Evolutionary conservation across 2,329 filamentous ascomycete species (phyloP).

Genomic region (Sporothrix sp.): DNA sequence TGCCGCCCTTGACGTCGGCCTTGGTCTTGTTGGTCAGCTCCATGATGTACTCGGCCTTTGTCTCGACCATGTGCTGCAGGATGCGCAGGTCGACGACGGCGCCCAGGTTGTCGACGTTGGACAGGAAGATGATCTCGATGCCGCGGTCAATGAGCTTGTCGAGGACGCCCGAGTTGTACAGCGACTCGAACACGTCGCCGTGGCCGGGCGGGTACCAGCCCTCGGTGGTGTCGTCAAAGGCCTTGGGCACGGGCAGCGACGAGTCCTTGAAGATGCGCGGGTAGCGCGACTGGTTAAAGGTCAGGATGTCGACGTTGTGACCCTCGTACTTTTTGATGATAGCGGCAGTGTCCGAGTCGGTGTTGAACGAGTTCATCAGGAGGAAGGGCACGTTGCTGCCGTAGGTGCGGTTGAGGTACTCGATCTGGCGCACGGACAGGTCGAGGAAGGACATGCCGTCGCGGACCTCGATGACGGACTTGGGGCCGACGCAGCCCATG

Average conservation of each 20-base stretch:
- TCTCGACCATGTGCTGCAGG: slow-evolving; percentile 98
- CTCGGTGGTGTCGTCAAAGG: slow-evolving; percentile 72
- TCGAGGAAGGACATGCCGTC: slow-evolving; percentile 99
- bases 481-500: slow-evolving; percentile 98
- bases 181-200: slow-evolving; percentile 98
- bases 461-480: slow-evolving; percentile 98
- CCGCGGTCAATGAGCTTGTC: slow-evolving; percentile 92
- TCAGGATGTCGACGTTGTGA: slow-evolving; percentile 98
- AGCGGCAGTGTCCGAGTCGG: slow-evolving; percentile 90
- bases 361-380: slow-evolving; percentile 99
- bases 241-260: slow-evolving; percentile 88
- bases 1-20: slow-evolving; percentile 99
- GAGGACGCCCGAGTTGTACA: slow-evolving; percentile 97
- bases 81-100: slow-evolving; percentile 97
- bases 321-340: slow-evolving; percentile 99
- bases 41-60: slow-evolving; percentile 97
- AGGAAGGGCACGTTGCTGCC: slow-evolving; percentile 95
- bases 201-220: slow-evolving; percentile 99
- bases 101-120: slow-evolving; percentile 97
- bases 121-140: slow-evolving; percentile 96
- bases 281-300: slow-evolving; percentile 99
- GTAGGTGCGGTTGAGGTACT: slow-evolving; percentile 98
- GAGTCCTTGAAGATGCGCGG: slow-evolving; percentile 98
- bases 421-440: slow-evolving; percentile 95
- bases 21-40: slow-evolving; percentile 99